A percentile compares a stretch with the other conserved stretches of the same genome.
Evolutionary conservation across 164 flowering plant genomes (phyloP).

Genomic region (Vitis riparia): DNA sequence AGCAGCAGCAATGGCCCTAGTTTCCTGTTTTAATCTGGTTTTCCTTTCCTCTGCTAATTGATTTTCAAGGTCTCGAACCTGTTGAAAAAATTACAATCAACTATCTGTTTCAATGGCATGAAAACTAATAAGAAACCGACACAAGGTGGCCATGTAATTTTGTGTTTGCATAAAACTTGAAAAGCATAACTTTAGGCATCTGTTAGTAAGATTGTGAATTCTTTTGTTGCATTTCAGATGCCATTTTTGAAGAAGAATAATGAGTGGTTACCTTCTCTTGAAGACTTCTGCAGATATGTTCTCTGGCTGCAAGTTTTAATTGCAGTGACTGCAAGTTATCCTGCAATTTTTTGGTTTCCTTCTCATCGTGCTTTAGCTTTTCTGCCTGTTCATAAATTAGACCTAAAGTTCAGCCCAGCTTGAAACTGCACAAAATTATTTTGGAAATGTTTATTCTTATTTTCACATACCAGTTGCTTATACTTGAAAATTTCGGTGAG

Average conservation of each 20-base stretch:
- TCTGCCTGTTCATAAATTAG: conserved; percentile 57
- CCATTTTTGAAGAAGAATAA: neutral
- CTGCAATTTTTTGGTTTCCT: conserved; percentile 75
- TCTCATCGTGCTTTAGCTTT: conserved; percentile 81
- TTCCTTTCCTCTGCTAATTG: conserved; percentile 85
- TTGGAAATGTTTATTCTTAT: neutral
- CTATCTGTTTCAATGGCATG: neutral
- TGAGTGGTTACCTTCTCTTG: conserved; percentile 72
- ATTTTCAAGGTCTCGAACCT: conserved; percentile 82
- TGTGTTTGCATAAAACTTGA: neutral
- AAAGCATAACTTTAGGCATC: no score
- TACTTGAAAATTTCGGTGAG: conserved; percentile 61
- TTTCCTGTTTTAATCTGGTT: conserved; percentile 68
- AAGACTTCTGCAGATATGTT: conserved; percentile 65
- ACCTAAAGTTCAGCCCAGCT: neutral
- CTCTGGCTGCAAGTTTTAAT: conserved; percentile 68
- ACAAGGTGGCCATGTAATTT: neutral
- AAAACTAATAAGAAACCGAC: neutral
- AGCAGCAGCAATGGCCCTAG: conserved; percentile 50
- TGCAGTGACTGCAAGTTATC: conserved; percentile 77
- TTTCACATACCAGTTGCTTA: conserved; percentile 72
- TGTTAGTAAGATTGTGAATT: no score
- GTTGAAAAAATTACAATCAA: conserved; percentile 8
- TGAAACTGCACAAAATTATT: neutral
- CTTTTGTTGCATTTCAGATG: no score